phyloP scores from a whole-genome alignment of 139 green algal species.

The Coelastrella sp. region DNA sequence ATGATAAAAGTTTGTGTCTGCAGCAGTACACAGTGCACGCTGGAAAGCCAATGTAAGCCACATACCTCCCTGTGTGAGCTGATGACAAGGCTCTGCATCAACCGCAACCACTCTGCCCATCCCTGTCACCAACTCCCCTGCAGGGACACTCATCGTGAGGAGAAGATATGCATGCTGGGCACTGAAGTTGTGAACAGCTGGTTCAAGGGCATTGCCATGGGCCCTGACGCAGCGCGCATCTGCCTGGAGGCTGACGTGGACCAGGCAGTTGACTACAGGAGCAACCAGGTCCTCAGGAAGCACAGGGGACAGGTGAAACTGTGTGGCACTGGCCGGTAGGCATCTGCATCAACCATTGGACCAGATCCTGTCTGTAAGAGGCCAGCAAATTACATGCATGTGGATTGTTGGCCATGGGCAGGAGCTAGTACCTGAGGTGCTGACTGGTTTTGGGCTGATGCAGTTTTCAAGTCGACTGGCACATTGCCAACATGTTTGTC shows the following conservation, averaged over 20 bases:
- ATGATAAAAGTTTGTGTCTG: no score
- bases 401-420: no score
- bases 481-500: no score
- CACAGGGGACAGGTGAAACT: conserved; percentile 24
- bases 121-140: neutral
- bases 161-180: conserved; percentile 39
- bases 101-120: neutral
- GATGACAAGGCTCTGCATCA: neutral
- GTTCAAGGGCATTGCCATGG: conserved; percentile 40
- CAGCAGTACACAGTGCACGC: neutral
- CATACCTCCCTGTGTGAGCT: neutral
- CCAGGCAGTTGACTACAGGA: conserved; percentile 1
- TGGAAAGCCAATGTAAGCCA: neutral
- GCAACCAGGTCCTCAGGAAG: conserved; percentile 34
- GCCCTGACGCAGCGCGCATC: neutral
- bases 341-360: no score
- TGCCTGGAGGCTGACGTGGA: conserved; percentile 16
- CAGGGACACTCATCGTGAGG: conserved; percentile 36
- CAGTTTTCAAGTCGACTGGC: no score
- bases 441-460: no score
- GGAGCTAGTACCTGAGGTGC: no score
- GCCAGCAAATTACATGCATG: no score
- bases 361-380: no score
- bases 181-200: conserved; percentile 31
- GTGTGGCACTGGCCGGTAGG: neutral